Base-by-base conservation (phyloP, 2,329 filamentous ascomycete genomes). In the Colletotrichum horii region DNA sequence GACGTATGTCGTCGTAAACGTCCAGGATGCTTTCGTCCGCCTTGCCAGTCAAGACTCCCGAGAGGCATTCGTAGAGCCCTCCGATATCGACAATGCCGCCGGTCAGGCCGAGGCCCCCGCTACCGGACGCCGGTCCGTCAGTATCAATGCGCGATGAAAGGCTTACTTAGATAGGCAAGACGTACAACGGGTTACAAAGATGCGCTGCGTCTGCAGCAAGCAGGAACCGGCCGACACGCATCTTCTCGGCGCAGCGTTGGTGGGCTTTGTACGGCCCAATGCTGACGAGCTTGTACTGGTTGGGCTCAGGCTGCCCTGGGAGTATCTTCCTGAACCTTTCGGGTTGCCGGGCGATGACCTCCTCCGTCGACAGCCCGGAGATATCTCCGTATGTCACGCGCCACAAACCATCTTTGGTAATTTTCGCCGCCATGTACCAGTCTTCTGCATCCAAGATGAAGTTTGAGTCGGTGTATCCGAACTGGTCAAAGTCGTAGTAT, bases 81-180 rank as follows among this genome's bases (percentile, higher is more conserved):
- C 90, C 91, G 5, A 92, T 87, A 77, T 93, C 91, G 28, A 91
- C 89, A 70, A 93, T 90, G 0, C 91, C 92, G 6, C 91, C 91
- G 0, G 91, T 93, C 64, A 93, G 88, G 5, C 92, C 92, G 30
- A 93, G 84, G 0, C 91, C 91, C 60, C 91, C 91, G 8, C 72
- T 62, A 64, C 30, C 62, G 22, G 30, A n/a, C 43, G 43, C 22
- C 15, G 62, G 52, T 24, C 60, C 56, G 69, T 48, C 55, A 56
- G 62, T 58, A 38, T 48, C 15, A 30, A 6, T 30, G 61, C 30
- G n/a, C 60, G 32, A 55, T 52, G 68, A 74, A 55, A 66, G 24
- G 38, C 48, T 66, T 66, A 52, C 64, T 71, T 60, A n/a, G 30
- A 9, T 48, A 36, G 34, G 32, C 24, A 61, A 61, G 30, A 48